Evolutionary conservation across 768 basidiomycete species (phyloP).

Genomic region (Termitomyces sp.): DNA sequence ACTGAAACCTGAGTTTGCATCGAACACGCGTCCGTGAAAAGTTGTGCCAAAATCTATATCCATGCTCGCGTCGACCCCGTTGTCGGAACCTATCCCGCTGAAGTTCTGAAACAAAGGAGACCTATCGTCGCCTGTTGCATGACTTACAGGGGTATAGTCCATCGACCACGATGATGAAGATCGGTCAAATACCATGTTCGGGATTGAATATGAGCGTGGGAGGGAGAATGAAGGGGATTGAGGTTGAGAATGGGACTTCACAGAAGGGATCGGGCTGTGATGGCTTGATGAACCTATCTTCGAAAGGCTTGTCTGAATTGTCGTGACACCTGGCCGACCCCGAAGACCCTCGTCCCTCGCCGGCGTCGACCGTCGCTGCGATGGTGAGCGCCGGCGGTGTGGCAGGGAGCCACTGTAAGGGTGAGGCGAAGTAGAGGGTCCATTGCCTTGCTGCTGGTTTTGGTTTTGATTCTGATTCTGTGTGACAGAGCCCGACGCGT

Average conservation of each 20-base stretch:
- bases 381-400: constrained; percentile 10
- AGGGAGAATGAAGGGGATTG: constrained; percentile 9
- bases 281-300: constrained; percentile 1
- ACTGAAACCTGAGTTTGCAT: neutral
- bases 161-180: constrained; percentile 4
- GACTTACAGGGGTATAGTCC: constrained; percentile 1
- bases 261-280: constrained; percentile 4
- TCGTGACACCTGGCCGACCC: neutral
- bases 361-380: neutral
- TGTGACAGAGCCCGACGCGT: neutral
- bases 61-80: neutral
- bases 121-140: neutral
- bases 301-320: neutral
- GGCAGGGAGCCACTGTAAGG: neutral
- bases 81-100: neutral
- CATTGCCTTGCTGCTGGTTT: neutral
- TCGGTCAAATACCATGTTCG: constrained; percentile 1
- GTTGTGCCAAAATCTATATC: constrained; percentile 3
- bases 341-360: constrained; percentile 1
- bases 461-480: neutral
- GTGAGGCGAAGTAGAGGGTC: neutral
- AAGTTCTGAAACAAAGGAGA: constrained; percentile 1
- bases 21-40: neutral
- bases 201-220: constrained; percentile 1
- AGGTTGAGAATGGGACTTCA: constrained; percentile 5